Conservation (phyloP, 768 basidiomycete genomes). For the Boletellus sp. region DNA sequence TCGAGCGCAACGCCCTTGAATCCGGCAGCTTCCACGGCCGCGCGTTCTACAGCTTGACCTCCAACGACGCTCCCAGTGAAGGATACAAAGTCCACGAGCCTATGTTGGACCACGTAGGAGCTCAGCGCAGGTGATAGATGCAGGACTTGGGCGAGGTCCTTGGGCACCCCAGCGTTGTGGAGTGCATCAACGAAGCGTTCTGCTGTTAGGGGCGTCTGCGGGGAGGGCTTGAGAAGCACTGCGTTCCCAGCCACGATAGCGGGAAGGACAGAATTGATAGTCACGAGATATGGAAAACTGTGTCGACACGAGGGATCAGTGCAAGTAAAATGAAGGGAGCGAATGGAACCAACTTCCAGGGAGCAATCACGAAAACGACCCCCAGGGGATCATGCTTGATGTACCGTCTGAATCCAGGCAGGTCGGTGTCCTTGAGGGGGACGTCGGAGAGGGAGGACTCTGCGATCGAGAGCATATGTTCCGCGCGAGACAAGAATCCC, state of each 20-base stretch:
- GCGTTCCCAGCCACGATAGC: slow-evolving; percentile 88
- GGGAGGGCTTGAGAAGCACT: slow-evolving; percentile 91
- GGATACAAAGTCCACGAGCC: slow-evolving; percentile 71
- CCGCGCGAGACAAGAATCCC: slow-evolving; percentile 77
- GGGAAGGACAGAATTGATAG: slow-evolving; percentile 90
- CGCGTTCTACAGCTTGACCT: slow-evolving; percentile 69
- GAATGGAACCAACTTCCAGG: slow-evolving; percentile 76
- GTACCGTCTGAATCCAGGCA: slow-evolving; percentile 77
- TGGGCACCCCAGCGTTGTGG: slow-evolving; percentile 72
- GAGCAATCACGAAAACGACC: slow-evolving; percentile 81
- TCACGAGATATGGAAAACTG: slow-evolving; percentile 86
- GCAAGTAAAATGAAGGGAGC: background rate
- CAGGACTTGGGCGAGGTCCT: slow-evolving; percentile 67
- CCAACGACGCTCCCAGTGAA: slow-evolving; percentile 89
- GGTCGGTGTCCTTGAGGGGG: slow-evolving; percentile 68
- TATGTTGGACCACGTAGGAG: slow-evolving; percentile 57
- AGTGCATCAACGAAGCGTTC: slow-evolving; percentile 75
- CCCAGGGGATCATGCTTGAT: slow-evolving; percentile 85
- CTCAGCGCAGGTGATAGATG: slow-evolving; percentile 68
- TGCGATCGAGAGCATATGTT: slow-evolving; percentile 85
- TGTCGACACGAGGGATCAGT: background rate
- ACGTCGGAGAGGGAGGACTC: slow-evolving; percentile 70
- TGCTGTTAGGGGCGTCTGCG: slow-evolving; percentile 88
- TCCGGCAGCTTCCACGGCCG: slow-evolving; percentile 57
- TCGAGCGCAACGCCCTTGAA: slow-evolving; percentile 90